A percentile compares a stretch with the other conserved stretches of the same genome.
These are phyloP conservation scores for Fusarium praegraminearum DNA, from an alignment of 2,329 filamentous ascomycete species.

Conservation along the genomic window DNA sequence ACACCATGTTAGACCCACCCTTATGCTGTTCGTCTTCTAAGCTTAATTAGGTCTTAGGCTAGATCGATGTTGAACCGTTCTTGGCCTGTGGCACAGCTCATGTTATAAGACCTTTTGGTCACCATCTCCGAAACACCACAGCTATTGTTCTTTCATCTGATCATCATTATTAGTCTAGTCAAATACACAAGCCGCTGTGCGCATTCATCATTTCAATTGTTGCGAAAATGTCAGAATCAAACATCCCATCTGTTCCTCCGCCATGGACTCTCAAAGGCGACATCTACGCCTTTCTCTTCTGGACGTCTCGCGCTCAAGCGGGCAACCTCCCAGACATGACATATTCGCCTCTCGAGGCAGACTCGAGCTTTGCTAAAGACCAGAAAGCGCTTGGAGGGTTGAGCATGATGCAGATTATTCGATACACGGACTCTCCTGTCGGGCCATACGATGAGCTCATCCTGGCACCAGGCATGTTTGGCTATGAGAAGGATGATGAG, in stretches of 20 bases:
- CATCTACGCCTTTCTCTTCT: constrained; percentile 59
- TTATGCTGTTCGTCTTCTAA: too few species aligned
- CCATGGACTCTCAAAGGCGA: constrained; percentile 62
- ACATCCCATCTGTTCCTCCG: constrained; percentile 45
- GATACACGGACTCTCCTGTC: constrained; percentile 63
- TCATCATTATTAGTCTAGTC: neutral
- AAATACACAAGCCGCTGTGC: neutral
- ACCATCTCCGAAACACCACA: neutral
- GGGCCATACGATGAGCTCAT: constrained; percentile 67
- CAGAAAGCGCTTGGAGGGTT: constrained; percentile 57
- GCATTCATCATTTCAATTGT: constrained; percentile 41
- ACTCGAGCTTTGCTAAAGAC: constrained; percentile 56
- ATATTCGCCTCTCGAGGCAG: constrained; percentile 62
- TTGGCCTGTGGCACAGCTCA: too few species aligned
- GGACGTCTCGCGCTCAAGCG: constrained; percentile 47
- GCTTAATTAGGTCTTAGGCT: too few species aligned
- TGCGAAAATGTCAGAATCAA: constrained; percentile 26
- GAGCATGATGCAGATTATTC: constrained; percentile 63
- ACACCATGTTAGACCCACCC: too few species aligned
- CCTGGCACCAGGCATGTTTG: constrained; percentile 60
- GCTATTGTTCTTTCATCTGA: neutral
- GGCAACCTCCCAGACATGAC: constrained; percentile 54
- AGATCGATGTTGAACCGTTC: too few species aligned
- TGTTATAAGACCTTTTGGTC: neutral
- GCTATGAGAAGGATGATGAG: constrained; percentile 55